Percentiles rank a stretch among this genome's conserved stretches.
These are phyloP conservation scores for Taxillus chinensis DNA, from an alignment of 164 flowering plant genomes.

Conservation along the genomic window DNA sequence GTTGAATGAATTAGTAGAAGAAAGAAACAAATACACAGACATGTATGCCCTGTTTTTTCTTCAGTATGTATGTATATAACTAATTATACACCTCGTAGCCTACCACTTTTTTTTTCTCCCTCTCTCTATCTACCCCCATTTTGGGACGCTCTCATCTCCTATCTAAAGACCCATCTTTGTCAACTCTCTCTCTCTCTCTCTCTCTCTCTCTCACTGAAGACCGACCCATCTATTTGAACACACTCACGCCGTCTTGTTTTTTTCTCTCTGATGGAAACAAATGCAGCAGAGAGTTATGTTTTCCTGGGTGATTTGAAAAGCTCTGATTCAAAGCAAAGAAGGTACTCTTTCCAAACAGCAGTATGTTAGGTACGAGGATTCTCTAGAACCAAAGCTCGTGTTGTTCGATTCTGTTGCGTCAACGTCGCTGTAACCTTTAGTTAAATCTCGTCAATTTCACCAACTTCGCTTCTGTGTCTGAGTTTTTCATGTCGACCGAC, in stretches of 20 bases:
- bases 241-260: neutral
- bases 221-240: too few relatives aligned
- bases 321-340: neutral
- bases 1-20: neutral
- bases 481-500: constrained; percentile 43
- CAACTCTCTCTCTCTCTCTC: neutral
- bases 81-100: too few relatives aligned
- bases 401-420: too few relatives aligned
- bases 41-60: neutral
- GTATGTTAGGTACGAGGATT: neutral
- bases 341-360: constrained; percentile 1
- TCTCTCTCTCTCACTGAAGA: neutral
- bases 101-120: too few relatives aligned
- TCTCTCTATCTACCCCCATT: too few relatives aligned
- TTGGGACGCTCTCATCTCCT: too few relatives aligned
- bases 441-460: neutral
- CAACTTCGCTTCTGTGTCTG: neutral
- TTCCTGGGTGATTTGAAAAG: neutral
- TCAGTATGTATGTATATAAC: too few relatives aligned
- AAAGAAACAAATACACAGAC: neutral
- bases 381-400: too few relatives aligned
- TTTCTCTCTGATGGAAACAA: neutral
- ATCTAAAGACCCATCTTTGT: too few relatives aligned
- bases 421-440: constrained; percentile 4
- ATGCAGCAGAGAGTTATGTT: neutral